Conservation (phyloP, 805 yeast species). For the Helenozyma baotianmanensis region DNA sequence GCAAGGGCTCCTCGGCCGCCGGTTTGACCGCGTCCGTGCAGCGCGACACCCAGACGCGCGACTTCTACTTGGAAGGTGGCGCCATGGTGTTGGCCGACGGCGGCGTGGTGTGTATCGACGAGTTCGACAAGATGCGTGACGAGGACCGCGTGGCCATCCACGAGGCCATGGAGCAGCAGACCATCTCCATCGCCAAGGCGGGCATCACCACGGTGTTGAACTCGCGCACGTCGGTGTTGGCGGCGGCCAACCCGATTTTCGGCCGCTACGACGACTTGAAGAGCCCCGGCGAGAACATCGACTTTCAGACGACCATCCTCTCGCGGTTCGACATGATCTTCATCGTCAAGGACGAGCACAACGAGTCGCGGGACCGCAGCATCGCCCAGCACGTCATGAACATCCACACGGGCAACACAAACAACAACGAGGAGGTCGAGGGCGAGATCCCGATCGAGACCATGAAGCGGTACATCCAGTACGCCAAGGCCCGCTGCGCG, state of each 20-base stretch:
- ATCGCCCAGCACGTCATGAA: constrained; percentile 95
- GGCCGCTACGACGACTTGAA: constrained; percentile 96
- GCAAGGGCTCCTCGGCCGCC: constrained; percentile 99
- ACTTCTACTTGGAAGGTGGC: constrained; percentile 96
- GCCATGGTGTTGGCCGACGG: constrained; percentile 99
- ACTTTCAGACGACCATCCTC: constrained; percentile 92
- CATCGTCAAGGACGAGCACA: constrained; percentile 93
- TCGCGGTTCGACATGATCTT: constrained; percentile 99
- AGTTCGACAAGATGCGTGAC: constrained; percentile 98
- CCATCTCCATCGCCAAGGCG: constrained; percentile 97
- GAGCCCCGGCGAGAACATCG: constrained; percentile 96
- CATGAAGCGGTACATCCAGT: constrained; percentile 89
- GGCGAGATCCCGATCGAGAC: constrained; percentile 87
- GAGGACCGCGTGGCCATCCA: constrained; percentile 98
- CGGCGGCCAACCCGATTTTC: constrained; percentile 96
- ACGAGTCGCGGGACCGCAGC: constrained; percentile 75
- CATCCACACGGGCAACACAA: constrained; percentile 76
- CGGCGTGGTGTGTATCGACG: constrained; percentile 98
- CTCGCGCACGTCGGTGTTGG: constrained; percentile 93
- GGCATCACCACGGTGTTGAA: constrained; percentile 96
- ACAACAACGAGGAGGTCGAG: constrained; percentile 44
- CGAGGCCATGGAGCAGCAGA: constrained; percentile 99
- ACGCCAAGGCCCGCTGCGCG: constrained; percentile 86
- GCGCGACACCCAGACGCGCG: constrained; percentile 81
- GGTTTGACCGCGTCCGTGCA: constrained; percentile 98